Conservation (phyloP, 2,329 filamentous ascomycete genomes). For the Aspergillus brunneoviolaceus region DNA sequence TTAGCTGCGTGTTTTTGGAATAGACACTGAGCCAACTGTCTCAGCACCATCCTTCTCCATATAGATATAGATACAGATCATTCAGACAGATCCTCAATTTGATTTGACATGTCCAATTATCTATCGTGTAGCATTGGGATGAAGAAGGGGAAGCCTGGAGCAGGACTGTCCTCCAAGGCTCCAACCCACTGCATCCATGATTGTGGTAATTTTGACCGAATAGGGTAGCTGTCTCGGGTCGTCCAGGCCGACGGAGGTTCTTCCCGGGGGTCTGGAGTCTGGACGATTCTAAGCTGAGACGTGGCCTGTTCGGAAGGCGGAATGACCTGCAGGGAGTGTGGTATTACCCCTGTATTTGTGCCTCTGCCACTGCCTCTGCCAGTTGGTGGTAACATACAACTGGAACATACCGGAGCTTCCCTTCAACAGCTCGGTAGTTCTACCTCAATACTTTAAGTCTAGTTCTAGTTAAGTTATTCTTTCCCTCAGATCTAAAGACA, state of each 20-base stretch:
- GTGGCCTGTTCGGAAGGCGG: slow-evolving; percentile 11
- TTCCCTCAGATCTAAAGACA: no score
- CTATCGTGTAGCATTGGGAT: no score
- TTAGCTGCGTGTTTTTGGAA: no score
- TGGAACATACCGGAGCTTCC: neutral
- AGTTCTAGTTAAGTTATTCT: no score
- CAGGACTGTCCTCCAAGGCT: neutral
- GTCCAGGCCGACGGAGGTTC: neutral
- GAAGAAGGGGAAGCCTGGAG: neutral
- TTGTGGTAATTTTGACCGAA: neutral
- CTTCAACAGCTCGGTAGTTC: no score
- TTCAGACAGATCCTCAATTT: neutral
- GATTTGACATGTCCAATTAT: neutral
- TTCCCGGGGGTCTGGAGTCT: neutral
- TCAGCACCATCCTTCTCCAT: no score
- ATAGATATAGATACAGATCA: no score
- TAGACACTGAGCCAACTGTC: no score
- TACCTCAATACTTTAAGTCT: no score
- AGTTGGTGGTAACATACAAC: neutral
- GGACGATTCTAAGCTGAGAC: slow-evolving; percentile 7
- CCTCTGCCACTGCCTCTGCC: neutral
- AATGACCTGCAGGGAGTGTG: neutral
- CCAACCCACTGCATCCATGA: neutral
- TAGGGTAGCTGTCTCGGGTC: neutral
- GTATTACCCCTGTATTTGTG: slow-evolving; percentile 1